A percentile compares a stretch with the other conserved stretches of the same genome.
Evolutionary conservation across 495 filamentous ascomycete genomes (phyloP).

Genomic region (Penicillium robsamsonii): DNA sequence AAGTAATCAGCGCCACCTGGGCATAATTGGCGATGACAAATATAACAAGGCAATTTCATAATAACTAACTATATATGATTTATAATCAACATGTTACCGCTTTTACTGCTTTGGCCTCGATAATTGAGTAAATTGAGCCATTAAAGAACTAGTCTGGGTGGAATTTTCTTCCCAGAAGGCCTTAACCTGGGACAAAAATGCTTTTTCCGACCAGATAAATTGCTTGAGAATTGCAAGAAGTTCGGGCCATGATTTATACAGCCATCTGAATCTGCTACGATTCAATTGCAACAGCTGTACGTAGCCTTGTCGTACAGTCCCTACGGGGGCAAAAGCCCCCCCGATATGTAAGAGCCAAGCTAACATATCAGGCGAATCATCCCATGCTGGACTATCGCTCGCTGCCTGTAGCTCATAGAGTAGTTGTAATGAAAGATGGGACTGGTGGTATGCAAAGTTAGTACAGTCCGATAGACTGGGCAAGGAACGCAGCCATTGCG

Average conservation of each 20-base stretch:
- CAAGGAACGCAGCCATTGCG: not conserved
- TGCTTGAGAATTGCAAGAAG: not conserved
- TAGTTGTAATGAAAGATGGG: not conserved
- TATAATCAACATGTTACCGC: not conserved
- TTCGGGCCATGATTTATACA: not conserved
- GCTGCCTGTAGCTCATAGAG: not conserved
- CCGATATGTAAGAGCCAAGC: not conserved
- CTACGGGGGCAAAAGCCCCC: not conserved
- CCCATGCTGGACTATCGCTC: not conserved
- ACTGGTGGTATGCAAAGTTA: not conserved
- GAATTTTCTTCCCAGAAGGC: not conserved
- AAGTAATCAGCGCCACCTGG: not conserved
- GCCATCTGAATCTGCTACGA: not conserved
- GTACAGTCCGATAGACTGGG: not conserved
- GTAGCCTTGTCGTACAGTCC: not conserved
- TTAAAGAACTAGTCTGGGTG: not conserved
- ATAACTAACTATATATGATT: not conserved
- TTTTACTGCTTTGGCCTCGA: not conserved
- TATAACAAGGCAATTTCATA: not conserved
- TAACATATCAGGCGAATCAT: not conserved
- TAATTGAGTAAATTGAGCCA: not conserved
- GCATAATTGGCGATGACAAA: not conserved
- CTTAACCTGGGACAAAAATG: not conserved
- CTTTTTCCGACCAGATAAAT: not conserved
- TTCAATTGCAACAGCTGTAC: not conserved